A percentile compares a stretch with the other conserved stretches of the same genome.
phyloP scores from a whole-genome alignment of 495 filamentous ascomycete species.

The Penicillium herquei region DNA sequence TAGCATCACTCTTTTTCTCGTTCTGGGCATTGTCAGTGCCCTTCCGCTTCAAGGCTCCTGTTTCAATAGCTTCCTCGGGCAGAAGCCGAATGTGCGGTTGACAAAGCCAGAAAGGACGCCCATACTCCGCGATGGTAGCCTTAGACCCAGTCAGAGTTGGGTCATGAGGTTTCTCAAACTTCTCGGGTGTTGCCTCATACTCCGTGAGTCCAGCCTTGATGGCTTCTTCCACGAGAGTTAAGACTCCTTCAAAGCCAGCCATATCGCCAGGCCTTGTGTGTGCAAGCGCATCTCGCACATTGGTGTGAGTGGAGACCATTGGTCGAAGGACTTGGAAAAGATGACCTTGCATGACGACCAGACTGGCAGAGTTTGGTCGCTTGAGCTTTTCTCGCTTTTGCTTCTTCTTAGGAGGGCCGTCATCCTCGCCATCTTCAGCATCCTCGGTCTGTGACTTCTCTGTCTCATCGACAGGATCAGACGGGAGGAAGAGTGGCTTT shows the following conservation, averaged over 20 bases:
- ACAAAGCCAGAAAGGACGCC: constrained; percentile 86
- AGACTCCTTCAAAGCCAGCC: constrained; percentile 66
- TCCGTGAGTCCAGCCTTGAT: constrained; percentile 71
- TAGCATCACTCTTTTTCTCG: constrained; percentile 10
- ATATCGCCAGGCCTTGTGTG: constrained; percentile 62
- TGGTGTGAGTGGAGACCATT: constrained; percentile 70
- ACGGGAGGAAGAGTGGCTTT: constrained; percentile 71
- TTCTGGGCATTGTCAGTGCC: constrained; percentile 48
- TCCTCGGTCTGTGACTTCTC: constrained; percentile 27
- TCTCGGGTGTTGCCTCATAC: constrained; percentile 62
- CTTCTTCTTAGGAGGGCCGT: constrained; percentile 57
- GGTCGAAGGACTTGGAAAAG: constrained; percentile 88
- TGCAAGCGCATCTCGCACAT: constrained; percentile 81
- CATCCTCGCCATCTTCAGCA: constrained; percentile 38
- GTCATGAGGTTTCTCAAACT: constrained; percentile 41
- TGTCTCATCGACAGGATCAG: constrained; percentile 51
- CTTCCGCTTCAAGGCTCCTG: constrained; percentile 69
- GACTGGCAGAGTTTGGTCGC: constrained; percentile 60
- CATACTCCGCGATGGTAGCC: constrained; percentile 65
- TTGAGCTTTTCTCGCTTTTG: constrained; percentile 54
- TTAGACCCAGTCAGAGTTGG: constrained; percentile 54
- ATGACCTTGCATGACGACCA: constrained; percentile 84
- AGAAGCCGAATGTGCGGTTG: constrained; percentile 87
- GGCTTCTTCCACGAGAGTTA: constrained; percentile 64
- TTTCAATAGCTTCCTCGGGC: constrained; percentile 83